A percentile compares a stretch with the other conserved stretches of the same genome.
phyloP scores from a whole-genome alignment of 495 filamentous ascomycete species.

The Cercophora scortea region DNA sequence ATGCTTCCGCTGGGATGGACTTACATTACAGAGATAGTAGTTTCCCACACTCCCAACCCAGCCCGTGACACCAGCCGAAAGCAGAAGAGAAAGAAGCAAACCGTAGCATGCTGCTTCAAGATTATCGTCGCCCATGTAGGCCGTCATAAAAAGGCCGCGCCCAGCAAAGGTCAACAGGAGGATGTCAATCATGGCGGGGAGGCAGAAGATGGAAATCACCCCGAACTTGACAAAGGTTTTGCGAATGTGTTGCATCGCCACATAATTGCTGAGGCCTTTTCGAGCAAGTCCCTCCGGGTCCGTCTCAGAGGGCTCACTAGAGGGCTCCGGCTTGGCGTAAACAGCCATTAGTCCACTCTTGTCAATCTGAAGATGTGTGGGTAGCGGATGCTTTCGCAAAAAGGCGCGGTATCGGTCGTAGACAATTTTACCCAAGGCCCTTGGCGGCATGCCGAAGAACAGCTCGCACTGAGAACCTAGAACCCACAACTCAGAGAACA shows the following conservation, averaged over 20 bases:
- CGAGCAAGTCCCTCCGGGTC: neutral
- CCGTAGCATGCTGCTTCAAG: slow-evolving; percentile 14
- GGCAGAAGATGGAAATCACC: slow-evolving; percentile 20
- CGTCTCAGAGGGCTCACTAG: neutral
- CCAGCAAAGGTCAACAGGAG: slow-evolving; percentile 17
- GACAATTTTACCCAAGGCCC: slow-evolving; percentile 16
- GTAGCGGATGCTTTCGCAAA: slow-evolving; percentile 10
- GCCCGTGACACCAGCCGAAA: slow-evolving; percentile 21
- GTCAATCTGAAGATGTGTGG: neutral
- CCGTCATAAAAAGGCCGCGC: slow-evolving; percentile 22
- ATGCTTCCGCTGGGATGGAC: neutral
- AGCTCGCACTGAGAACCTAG: slow-evolving; percentile 22
- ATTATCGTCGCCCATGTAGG: slow-evolving; percentile 15
- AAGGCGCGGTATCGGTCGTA: slow-evolving; percentile 10
- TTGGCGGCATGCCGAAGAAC: slow-evolving; percentile 16
- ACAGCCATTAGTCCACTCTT: slow-evolving; percentile 13
- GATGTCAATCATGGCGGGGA: slow-evolving; percentile 21
- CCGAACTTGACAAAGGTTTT: slow-evolving; percentile 13
- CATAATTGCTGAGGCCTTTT: neutral
- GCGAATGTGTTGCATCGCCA: neutral
- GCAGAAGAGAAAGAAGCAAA: slow-evolving; percentile 15
- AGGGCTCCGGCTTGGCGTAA: slow-evolving; percentile 15
- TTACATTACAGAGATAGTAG: slow-evolving; percentile 21
- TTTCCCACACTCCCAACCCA: slow-evolving; percentile 25
- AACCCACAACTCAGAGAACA: slow-evolving; percentile 22